Base-by-base conservation (phyloP, 257 asterid genomes). In the Solanum neorickii region DNA sequence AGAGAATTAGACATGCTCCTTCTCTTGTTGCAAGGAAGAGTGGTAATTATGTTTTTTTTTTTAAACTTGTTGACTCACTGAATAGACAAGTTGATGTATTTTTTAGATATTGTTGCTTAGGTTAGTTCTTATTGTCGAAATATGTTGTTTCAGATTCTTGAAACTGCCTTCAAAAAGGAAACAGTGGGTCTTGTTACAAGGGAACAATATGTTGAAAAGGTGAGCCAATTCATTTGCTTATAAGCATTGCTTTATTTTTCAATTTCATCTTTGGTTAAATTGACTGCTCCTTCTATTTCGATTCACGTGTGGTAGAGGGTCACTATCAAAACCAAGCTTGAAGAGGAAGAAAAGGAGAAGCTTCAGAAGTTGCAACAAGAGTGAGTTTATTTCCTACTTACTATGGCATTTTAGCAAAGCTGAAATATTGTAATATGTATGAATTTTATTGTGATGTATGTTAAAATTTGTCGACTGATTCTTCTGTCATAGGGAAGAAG, bases 121-220 rank as follows among this genome's bases (percentile, higher is more conserved):
- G 23, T 14, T 44, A 25, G 16, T 77, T 77, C 83, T 42, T 20
- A 25, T 44, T 47, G 56, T 31, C 0, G 68, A 14, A 15, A 25
- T 78, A 16, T 80, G 42, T 16, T 23, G 59, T 56, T 70, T 62
- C 90, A 97, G 99, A 95, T 96, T 89, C 93, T 97, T 13, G 99
- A 97, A 93, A 97, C 99, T 42, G 99, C 99, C 15, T 97, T 97
- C 91, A 97, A 97, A 95, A 97, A 97, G 94, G 99, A 97, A 93
- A 97, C 99, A 29, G 99, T 97, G 87, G 99, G 99, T 87, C 91
- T 97, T 91, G 99, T 97, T 66, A 93, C 98, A 29, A 93, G 99
- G 90, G 99, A 97, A 86, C 93, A 97, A 88, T 97, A 97, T 78
- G 99, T 96, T 88, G 99, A 97, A 93, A 97, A 96, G 98, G 99